These are phyloP conservation scores for Ustilago xerochloae DNA, from an alignment of 1,284 basidiomycete genomes.

Conservation along the genomic window DNA sequence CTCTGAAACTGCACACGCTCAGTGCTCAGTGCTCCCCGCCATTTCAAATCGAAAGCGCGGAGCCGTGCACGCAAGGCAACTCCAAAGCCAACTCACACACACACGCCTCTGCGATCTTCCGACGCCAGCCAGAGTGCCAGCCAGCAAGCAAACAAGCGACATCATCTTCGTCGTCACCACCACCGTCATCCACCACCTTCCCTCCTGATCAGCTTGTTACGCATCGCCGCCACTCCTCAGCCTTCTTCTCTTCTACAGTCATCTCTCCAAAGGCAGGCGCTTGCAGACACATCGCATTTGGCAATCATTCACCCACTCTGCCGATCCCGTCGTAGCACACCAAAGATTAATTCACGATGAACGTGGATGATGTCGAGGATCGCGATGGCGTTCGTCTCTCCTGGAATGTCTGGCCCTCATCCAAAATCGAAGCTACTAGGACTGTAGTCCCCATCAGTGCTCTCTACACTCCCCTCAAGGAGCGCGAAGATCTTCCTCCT, in stretches of 20 bases:
- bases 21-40: not conserved
- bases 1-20: not conserved
- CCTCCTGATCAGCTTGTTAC: not conserved
- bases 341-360: conserved; percentile 23
- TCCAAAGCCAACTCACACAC: not conserved
- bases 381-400: conserved; percentile 72
- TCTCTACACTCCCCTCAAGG: conserved; percentile 96
- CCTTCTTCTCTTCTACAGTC: not conserved
- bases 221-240: conserved; percentile 1
- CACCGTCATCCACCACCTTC: not conserved
- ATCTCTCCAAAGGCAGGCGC: conserved; percentile 12
- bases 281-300: not conserved
- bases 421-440: conserved; percentile 94
- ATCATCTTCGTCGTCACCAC: conserved; percentile 2
- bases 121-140: conserved; percentile 14
- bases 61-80: conserved; percentile 27
- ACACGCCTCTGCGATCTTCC: conserved; percentile 21
- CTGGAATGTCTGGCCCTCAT: conserved; percentile 99
- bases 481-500: conserved; percentile 92
- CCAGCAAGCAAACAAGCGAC: no score
- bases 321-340: not conserved
- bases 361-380: conserved; percentile 69
- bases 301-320: not conserved
- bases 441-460: conserved; percentile 98
- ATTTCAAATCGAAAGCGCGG: conserved; percentile 11